Conservation (phyloP, 2,329 filamentous ascomycete genomes). For the Akanthomyces lecanii region DNA sequence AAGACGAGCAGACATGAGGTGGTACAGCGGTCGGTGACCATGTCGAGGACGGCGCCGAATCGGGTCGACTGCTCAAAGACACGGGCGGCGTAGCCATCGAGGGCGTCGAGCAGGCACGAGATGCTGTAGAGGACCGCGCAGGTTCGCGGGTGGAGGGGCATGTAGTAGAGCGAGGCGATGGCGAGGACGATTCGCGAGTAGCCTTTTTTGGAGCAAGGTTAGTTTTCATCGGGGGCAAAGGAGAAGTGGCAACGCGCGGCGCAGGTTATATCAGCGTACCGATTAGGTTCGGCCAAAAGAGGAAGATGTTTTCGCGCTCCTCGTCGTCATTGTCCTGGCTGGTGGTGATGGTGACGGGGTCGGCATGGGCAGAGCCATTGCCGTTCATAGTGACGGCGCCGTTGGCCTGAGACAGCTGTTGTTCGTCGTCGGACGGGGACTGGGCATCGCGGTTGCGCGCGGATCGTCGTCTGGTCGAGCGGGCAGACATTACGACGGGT, state of each 20-base stretch:
- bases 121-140: conserved; percentile 89
- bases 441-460: conserved; percentile 27
- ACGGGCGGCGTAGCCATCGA: conserved; percentile 85
- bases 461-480: conserved; percentile 37
- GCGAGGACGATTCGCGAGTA: conserved; percentile 77
- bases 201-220: conserved; percentile 35
- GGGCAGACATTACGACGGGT: conserved; percentile 32
- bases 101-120: conserved; percentile 89
- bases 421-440: conserved; percentile 11
- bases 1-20: conserved; percentile 94
- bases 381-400: conserved; percentile 36
- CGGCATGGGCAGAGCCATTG: conserved; percentile 38
- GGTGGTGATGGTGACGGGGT: conserved; percentile 30
- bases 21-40: conserved; percentile 98
- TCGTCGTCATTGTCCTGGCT: conserved; percentile 21
- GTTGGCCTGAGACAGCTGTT: neutral
- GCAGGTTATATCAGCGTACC: conserved; percentile 45
- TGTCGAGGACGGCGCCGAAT: conserved; percentile 95
- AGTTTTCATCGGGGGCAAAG: neutral
- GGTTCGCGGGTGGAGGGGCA: conserved; percentile 96
- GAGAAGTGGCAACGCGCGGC: neutral
- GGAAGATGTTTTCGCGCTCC: conserved; percentile 68
- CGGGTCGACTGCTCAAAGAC: conserved; percentile 84
- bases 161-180: conserved; percentile 93
- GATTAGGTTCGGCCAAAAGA: conserved; percentile 79